Evolutionary conservation across 192 early-diverging fungal genomes (phyloP).

Genomic region (Phycomyces nitens): DNA sequence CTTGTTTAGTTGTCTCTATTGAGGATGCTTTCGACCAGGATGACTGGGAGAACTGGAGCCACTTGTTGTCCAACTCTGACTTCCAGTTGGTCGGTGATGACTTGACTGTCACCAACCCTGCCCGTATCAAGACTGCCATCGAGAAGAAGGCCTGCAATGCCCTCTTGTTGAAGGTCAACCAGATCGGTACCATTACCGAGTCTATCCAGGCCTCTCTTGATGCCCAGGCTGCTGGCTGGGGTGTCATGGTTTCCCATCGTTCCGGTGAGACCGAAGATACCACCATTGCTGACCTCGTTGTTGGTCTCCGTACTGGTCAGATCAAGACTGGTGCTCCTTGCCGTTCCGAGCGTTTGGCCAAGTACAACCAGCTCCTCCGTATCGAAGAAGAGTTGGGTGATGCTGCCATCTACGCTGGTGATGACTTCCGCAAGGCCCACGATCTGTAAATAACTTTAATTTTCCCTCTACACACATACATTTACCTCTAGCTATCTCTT

Average conservation of each 20-base stretch:
- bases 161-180: constrained; percentile 97
- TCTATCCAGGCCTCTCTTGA: constrained; percentile 79
- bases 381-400: constrained; percentile 97
- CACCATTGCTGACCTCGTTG: constrained; percentile 94
- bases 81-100: constrained; percentile 82
- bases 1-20: constrained; percentile 72
- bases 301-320: constrained; percentile 92
- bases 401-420: constrained; percentile 91
- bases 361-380: constrained; percentile 98
- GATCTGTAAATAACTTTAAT: constrained; percentile 43
- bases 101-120: constrained; percentile 96
- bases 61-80: constrained; percentile 53
- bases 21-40: constrained; percentile 99
- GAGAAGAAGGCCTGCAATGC: constrained; percentile 94
- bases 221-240: constrained; percentile 89
- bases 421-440: constrained; percentile 80
- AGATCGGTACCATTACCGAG: constrained; percentile 97
- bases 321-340: constrained; percentile 99
- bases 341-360: constrained; percentile 94
- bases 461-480: too few species aligned
- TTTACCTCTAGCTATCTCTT: too few species aligned
- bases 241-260: constrained; percentile 99
- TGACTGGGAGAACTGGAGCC: constrained; percentile 91
- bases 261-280: constrained; percentile 98
- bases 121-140: constrained; percentile 84